Conservation (phyloP, 75 land plant genomes). For the Chamaecyparis obtusa region DNA sequence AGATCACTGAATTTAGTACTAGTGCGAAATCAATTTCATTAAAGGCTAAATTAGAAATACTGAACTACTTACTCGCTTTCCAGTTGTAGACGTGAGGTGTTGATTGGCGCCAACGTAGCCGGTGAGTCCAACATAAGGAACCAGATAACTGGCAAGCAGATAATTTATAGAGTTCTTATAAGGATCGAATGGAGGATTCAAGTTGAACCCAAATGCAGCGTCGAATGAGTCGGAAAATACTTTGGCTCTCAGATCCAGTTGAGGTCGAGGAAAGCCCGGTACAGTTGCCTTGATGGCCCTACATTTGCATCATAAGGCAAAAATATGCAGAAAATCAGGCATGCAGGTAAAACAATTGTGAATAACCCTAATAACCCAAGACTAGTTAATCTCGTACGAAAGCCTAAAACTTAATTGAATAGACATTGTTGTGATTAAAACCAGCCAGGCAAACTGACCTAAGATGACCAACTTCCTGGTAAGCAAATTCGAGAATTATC, state of each 20-base stretch:
- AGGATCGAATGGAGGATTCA: conserved; percentile 26
- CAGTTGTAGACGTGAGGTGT: conserved; percentile 15
- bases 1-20: too few species aligned
- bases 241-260: conserved; percentile 44
- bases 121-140: too few species aligned
- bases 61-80: neutral
- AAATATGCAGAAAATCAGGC: neutral
- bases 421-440: neutral
- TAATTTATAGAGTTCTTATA: too few species aligned
- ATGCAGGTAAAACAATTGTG: too few species aligned
- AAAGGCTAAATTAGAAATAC: too few species aligned
- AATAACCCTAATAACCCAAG: too few species aligned
- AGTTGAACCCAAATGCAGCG: conserved; percentile 37
- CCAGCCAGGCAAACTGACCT: neutral
- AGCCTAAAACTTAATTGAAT: neutral
- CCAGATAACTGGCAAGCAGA: too few species aligned
- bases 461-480: too few species aligned
- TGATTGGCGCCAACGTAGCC: conserved; percentile 23
- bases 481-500: too few species aligned
- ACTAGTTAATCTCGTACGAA: too few species aligned
- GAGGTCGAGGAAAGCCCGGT: conserved; percentile 13
- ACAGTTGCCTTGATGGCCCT: conserved; percentile 59
- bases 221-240: conserved; percentile 51
- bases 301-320: neutral
- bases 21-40: too few species aligned